Percentiles rank a stretch among this genome's conserved stretches.
These are phyloP conservation scores for Cenchrus purpureus DNA, from an alignment of 176 grass and related monocot genomes.

Conservation along the genomic window DNA sequence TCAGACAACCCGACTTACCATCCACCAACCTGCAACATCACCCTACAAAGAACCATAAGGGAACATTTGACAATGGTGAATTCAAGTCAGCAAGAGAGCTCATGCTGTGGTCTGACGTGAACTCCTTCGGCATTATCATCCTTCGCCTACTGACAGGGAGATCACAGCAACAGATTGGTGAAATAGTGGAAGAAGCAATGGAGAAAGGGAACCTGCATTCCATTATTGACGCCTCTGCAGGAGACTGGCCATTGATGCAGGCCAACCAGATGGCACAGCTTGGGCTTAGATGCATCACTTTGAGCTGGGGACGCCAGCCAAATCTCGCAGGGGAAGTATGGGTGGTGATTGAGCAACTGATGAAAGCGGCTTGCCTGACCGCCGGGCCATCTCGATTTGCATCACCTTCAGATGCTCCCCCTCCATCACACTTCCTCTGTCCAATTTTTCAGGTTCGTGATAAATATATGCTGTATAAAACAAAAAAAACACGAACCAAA, in stretches of 20 bases:
- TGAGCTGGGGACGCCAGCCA: slow-evolving; percentile 55
- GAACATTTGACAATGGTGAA: slow-evolving; percentile 67
- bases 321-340: slow-evolving; percentile 59
- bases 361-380: slow-evolving; percentile 48
- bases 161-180: slow-evolving; percentile 44
- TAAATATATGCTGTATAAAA: background rate
- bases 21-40: slow-evolving; percentile 47
- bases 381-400: background rate
- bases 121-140: slow-evolving; percentile 82
- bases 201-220: slow-evolving; percentile 59
- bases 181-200: slow-evolving; percentile 60
- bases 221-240: slow-evolving; percentile 58
- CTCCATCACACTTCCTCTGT: slow-evolving; percentile 74
- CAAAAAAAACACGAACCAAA: background rate
- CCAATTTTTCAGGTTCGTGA: slow-evolving; percentile 70
- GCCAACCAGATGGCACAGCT: slow-evolving; percentile 73
- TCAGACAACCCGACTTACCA: slow-evolving; percentile 37
- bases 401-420: background rate
- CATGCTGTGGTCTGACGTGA: slow-evolving; percentile 61
- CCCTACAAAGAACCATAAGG: slow-evolving; percentile 36
- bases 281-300: slow-evolving; percentile 58
- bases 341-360: slow-evolving; percentile 53
- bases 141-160: slow-evolving; percentile 75
- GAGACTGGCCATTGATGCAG: slow-evolving; percentile 76
- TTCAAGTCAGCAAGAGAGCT: slow-evolving; percentile 59